Evolutionary conservation across 1,139 yeast genomes (phyloP).

Genomic region (Tardiomyces depauwii): DNA sequence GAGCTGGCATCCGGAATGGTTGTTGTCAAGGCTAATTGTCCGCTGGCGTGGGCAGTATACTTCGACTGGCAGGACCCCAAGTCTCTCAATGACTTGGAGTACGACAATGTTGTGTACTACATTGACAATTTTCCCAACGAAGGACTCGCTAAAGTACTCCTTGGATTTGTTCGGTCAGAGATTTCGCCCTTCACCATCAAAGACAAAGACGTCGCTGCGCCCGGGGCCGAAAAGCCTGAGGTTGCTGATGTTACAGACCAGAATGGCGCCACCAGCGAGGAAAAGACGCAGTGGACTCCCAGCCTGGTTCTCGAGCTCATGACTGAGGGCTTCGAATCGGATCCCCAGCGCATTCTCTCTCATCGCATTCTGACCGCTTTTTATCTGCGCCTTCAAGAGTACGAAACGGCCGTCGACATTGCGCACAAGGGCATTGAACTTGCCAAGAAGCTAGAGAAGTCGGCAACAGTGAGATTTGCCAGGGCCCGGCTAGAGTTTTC

Average conservation of each 20-base stretch:
- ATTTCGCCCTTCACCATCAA: constrained; percentile 43
- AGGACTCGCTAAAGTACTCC: constrained; percentile 48
- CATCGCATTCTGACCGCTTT: constrained; percentile 55
- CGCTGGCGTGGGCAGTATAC: constrained; percentile 62
- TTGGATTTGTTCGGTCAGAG: constrained; percentile 42
- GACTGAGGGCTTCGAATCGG: constrained; percentile 40
- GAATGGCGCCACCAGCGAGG: constrained; percentile 17
- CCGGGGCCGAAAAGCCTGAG: constrained; percentile 10
- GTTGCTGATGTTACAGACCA: constrained; percentile 16
- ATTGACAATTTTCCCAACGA: constrained; percentile 46
- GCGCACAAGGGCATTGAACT: constrained; percentile 53
- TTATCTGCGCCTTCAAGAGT: constrained; percentile 52
- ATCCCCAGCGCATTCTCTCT: constrained; percentile 45
- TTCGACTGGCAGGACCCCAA: constrained; percentile 66
- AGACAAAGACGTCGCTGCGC: constrained; percentile 15
- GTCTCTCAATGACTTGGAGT: constrained; percentile 39
- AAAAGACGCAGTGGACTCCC: constrained; percentile 26
- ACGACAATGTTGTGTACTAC: constrained; percentile 37
- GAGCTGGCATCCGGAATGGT: constrained; percentile 66
- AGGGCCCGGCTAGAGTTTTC: constrained; percentile 51
- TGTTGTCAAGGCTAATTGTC: constrained; percentile 46
- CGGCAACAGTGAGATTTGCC: constrained; percentile 36
- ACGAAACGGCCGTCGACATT: constrained; percentile 46
- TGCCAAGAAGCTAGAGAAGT: constrained; percentile 33
- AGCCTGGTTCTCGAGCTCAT: constrained; percentile 45